A percentile compares a stretch with the other conserved stretches of the same genome.
These are phyloP conservation scores for Cryptomeria japonica DNA, from an alignment of 75 land plant species.

Conservation along the genomic window DNA sequence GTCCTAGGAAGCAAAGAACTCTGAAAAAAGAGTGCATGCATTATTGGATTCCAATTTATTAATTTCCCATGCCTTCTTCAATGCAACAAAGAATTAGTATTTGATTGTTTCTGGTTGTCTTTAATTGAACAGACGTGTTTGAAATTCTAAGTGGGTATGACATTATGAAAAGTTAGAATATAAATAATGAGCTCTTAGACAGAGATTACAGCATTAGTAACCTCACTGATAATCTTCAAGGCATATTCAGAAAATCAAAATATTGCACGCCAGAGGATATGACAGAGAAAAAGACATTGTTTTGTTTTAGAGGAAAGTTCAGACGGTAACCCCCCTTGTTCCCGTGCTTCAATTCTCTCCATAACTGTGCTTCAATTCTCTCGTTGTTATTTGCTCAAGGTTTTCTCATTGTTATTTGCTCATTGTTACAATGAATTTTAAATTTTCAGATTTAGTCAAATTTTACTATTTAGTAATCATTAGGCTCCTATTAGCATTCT, in stretches of 20 bases:
- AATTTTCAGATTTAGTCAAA: too few relatives aligned
- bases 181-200: background rate
- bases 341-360: too few relatives aligned
- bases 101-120: background rate
- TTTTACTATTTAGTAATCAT: too few relatives aligned
- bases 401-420: too few relatives aligned
- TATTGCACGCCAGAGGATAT: background rate
- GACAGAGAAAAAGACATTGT: too few relatives aligned
- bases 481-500: too few relatives aligned
- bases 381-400: too few relatives aligned
- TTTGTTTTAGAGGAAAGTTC: too few relatives aligned
- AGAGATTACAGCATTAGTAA: background rate
- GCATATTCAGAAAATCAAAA: background rate
- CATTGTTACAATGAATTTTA: too few relatives aligned
- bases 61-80: background rate
- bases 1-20: slow-evolving; percentile 74
- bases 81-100: background rate
- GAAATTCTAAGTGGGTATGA: background rate
- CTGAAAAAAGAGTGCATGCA: slow-evolving; percentile 33
- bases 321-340: too few relatives aligned
- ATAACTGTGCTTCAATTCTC: too few relatives aligned
- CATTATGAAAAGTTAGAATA: background rate
- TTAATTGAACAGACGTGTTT: background rate
- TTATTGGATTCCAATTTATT: background rate
- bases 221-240: background rate